Conservation (phyloP, 495 filamentous ascomycete genomes). For the Aspergillus saccharolyticus region DNA sequence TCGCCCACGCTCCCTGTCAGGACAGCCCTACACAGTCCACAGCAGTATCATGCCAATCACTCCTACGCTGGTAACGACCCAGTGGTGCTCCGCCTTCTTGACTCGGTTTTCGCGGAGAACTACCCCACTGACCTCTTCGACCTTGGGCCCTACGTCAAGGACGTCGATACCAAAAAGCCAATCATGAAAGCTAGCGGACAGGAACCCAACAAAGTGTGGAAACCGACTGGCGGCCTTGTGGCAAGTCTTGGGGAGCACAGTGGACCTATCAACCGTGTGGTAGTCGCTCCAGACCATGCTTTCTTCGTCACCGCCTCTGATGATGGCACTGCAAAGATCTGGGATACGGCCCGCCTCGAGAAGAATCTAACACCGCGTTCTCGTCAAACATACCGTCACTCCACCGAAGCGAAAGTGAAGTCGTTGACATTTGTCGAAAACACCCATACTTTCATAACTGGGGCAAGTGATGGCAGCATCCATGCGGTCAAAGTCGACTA, state of each 20-base stretch:
- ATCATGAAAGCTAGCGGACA: conserved; percentile 55
- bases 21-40: conserved; percentile 17
- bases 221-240: conserved; percentile 75
- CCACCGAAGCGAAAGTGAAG: conserved; percentile 63
- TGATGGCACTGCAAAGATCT: conserved; percentile 87
- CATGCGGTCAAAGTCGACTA: conserved; percentile 86
- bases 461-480: conserved; percentile 83
- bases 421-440: conserved; percentile 87
- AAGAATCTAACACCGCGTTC: conserved; percentile 82
- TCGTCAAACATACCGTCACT: conserved; percentile 80
- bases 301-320: conserved; percentile 95
- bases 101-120: conserved; percentile 84
- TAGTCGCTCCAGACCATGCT: conserved; percentile 80
- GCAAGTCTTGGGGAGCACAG: conserved; percentile 86
- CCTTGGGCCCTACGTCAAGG: conserved; percentile 75
- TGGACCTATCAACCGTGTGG: conserved; percentile 74
- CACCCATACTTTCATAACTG: conserved; percentile 87
- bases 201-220: conserved; percentile 59
- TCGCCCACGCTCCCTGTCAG: conserved; percentile 31
- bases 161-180: conserved; percentile 56
- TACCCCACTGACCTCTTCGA: conserved; percentile 70
- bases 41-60: conserved; percentile 50
- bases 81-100: conserved; percentile 75
- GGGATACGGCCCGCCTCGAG: conserved; percentile 87
- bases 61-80: conserved; percentile 88